Conservation (phyloP, 495 filamentous ascomycete genomes). For the Podospora pseudopauciseta region DNA sequence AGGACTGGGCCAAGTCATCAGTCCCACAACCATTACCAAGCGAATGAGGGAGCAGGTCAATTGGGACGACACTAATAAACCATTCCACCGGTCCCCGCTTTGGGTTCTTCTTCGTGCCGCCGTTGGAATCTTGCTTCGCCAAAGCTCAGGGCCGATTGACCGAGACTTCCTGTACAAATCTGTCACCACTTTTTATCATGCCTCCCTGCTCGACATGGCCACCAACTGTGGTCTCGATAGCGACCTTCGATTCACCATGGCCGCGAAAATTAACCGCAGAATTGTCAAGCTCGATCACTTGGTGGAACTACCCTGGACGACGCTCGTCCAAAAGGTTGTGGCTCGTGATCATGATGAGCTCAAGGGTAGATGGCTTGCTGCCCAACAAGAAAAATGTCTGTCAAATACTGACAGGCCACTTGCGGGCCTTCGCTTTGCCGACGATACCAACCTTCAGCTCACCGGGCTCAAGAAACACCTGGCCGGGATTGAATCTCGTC, state of each 20-base stretch:
- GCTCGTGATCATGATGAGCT: not conserved
- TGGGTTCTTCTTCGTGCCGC: slow-evolving; percentile 60
- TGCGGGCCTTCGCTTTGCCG: slow-evolving; percentile 3
- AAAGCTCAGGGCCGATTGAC: slow-evolving; percentile 12
- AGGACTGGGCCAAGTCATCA: slow-evolving; percentile 36
- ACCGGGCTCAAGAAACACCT: not conserved
- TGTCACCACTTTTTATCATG: slow-evolving; percentile 53
- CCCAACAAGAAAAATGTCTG: not conserved
- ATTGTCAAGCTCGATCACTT: slow-evolving; percentile 41
- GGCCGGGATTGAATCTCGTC: slow-evolving; percentile 11
- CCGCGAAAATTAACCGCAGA: slow-evolving; percentile 48
- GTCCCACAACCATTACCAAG: slow-evolving; percentile 46
- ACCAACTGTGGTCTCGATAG: slow-evolving; percentile 12
- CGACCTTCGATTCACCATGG: slow-evolving; percentile 45
- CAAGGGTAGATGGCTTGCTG: slow-evolving; percentile 16
- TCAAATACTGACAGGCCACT: not conserved
- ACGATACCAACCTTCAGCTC: slow-evolving; percentile 20
- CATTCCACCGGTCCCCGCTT: slow-evolving; percentile 55
- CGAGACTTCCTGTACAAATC: slow-evolving; percentile 47
- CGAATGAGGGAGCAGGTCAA: slow-evolving; percentile 59
- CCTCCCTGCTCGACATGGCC: slow-evolving; percentile 36
- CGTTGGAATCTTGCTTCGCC: slow-evolving; percentile 41
- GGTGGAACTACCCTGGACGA: slow-evolving; percentile 5
- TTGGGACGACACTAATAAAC: slow-evolving; percentile 39
- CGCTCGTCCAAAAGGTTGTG: not conserved